A percentile compares a stretch with the other conserved stretches of the same genome.
phyloP scores from a whole-genome alignment of 2,329 filamentous ascomycete species.

The Talaromyces islandicus region DNA sequence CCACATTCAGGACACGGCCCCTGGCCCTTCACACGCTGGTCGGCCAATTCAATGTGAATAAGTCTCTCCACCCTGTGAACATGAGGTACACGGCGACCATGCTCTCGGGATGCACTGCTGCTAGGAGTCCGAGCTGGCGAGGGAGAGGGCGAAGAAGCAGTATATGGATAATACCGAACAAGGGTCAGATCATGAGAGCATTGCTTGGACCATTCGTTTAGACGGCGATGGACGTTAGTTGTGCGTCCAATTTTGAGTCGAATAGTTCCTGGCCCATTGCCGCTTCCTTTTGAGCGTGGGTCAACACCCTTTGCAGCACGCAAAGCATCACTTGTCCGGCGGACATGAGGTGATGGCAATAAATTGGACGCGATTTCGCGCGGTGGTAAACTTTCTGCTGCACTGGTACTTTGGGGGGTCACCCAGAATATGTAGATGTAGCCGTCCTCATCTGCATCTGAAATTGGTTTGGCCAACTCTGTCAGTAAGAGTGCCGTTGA shows the following conservation, averaged over 20 bases:
- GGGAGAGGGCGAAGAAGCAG: constrained; percentile 19
- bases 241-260: constrained; percentile 61
- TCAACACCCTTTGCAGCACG: constrained; percentile 30
- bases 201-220: constrained; percentile 91
- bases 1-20: constrained; percentile 71
- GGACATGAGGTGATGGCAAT: constrained; percentile 43
- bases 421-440: constrained; percentile 99
- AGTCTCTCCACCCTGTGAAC: constrained; percentile 83
- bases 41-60: constrained; percentile 80
- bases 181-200: constrained; percentile 85
- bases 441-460: constrained; percentile 68
- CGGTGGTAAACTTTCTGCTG: constrained; percentile 45
- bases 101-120: constrained; percentile 17
- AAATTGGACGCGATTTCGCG: constrained; percentile 54
- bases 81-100: constrained; percentile 67
- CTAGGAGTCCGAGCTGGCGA: constrained; percentile 11
- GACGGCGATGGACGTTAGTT: constrained; percentile 78
- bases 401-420: constrained; percentile 57
- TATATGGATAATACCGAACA: constrained; percentile 85
- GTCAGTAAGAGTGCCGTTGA: constrained; percentile 65
- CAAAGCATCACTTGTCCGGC: constrained; percentile 32
- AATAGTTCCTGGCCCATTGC: constrained; percentile 51
- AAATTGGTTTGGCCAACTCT: constrained; percentile 72
- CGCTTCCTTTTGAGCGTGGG: constrained; percentile 24
- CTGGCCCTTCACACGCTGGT: constrained; percentile 49